Percentiles rank a stretch among this genome's conserved stretches.
Evolutionary conservation across 1,284 basidiomycete genomes (phyloP).

Genomic region (Rhodotorula sp.): DNA sequence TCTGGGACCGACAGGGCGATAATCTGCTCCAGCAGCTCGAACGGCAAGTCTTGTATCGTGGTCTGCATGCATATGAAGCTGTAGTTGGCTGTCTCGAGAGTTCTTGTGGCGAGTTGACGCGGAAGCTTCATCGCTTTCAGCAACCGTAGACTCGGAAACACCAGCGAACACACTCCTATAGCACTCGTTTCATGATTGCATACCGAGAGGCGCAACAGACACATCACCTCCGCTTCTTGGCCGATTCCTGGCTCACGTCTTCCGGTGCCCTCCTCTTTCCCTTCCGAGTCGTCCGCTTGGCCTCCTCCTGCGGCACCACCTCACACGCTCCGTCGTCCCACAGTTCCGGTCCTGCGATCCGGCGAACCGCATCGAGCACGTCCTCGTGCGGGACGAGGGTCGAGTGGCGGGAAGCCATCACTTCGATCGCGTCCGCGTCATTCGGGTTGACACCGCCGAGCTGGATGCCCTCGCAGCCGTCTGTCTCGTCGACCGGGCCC

Average conservation of each 20-base stretch:
- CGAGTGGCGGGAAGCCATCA: slow-evolving; percentile 11
- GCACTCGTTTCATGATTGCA: neutral
- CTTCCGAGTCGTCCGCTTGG: too few species aligned
- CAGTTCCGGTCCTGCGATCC: slow-evolving; percentile 24
- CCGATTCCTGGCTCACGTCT: neutral
- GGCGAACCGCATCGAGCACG: slow-evolving; percentile 10
- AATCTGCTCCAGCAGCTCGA: slow-evolving; percentile 27
- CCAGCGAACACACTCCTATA: neutral
- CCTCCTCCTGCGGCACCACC: slow-evolving; percentile 16
- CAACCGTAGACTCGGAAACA: neutral
- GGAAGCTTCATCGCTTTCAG: neutral
- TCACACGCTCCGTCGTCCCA: slow-evolving; percentile 29
- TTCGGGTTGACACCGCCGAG: slow-evolving; percentile 4
- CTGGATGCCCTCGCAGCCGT: slow-evolving; percentile 16
- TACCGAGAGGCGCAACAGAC: neutral
- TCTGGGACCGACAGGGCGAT: slow-evolving; percentile 5
- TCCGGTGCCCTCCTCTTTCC: slow-evolving; percentile 1
- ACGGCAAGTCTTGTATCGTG: slow-evolving; percentile 13
- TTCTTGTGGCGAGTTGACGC: neutral
- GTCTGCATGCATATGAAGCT: neutral
- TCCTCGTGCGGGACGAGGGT: slow-evolving; percentile 21
- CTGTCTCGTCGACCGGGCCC: slow-evolving; percentile 10
- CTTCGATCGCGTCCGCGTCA: slow-evolving; percentile 6
- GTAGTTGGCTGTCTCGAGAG: neutral
- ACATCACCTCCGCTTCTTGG: neutral